Base-by-base conservation (phyloP, 2,329 filamentous ascomycete genomes). In the Metarhizium humberi region DNA sequence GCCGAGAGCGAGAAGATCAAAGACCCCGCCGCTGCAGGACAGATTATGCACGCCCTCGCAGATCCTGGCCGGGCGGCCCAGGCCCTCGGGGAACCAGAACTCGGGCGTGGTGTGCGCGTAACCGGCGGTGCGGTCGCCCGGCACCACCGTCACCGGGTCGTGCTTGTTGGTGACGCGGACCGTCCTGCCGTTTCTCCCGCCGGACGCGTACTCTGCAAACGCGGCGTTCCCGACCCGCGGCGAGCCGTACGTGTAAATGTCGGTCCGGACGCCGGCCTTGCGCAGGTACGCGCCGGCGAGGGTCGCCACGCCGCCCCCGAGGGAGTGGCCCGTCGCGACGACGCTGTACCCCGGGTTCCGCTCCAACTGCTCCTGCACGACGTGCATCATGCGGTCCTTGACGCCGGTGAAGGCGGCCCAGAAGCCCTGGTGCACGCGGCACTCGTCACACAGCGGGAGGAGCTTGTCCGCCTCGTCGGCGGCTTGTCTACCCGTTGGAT, bases 181-280 rank as follows among this genome's bases (percentile, higher is more conserved):
- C 1, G 43, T 53, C 42, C 16, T 53, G 42, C 51, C 51, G 16
- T 29, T 20, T 29, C 6, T 3, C 25, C 18, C 52, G 50, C 10
- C 58, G 20, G 53, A 55, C 2, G 29, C 53, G 34, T 51, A 52
- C 6, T 29, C n/a, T 7, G 75, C 76, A 56, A 86, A 75, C n/a
- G 67, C 74, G 2, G 64, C 62, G 67, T 86, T 84, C 57, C 84
- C 86, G n/a, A 85, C 75, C 48, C 84, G 84, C 2, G 86, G 86
- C 18, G 81, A 77, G 58, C 86, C 86, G 70, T 79, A 89, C 0
- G 80, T 85, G 74, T 84, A 87, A 46, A 88, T 63, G 62, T 85
- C 82, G 34, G 64, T 58, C 1, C 69, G 60, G 56, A 71, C 69
- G 43, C 78, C 80, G 11, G 65, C 63, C 6, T 67, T 66, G 51